Conservation (phyloP, 2,329 filamentous ascomycete species). For the Colletotrichum tofieldiae region DNA sequence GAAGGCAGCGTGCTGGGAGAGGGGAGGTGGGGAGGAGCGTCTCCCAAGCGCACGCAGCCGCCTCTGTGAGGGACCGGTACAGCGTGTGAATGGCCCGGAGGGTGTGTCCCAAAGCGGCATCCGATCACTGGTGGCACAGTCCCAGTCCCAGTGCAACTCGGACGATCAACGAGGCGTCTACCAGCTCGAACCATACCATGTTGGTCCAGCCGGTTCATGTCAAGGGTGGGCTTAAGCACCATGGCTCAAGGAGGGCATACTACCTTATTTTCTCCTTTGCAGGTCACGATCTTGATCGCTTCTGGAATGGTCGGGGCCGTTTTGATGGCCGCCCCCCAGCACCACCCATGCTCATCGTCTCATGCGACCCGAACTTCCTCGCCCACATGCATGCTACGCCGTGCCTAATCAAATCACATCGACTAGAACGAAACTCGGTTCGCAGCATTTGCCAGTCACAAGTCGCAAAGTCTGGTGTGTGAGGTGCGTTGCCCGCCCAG, state of each 20-base stretch:
- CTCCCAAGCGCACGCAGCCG: not conserved
- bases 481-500: not conserved
- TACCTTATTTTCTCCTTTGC: constrained; percentile 23
- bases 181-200: constrained; percentile 21
- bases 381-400: constrained; percentile 11
- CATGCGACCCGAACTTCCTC: constrained; percentile 26
- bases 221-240: constrained; percentile 15
- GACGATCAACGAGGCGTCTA: constrained; percentile 28
- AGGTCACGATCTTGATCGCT: constrained; percentile 35
- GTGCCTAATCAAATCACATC: not conserved
- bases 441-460: constrained; percentile 6
- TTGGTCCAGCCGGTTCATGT: constrained; percentile 27
- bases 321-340: constrained; percentile 1
- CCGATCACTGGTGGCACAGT: constrained; percentile 22
- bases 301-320: constrained; percentile 24
- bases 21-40: not conserved
- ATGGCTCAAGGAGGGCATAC: constrained; percentile 3
- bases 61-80: constrained; percentile 13
- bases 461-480: not conserved
- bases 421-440: constrained; percentile 4
- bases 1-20: not conserved
- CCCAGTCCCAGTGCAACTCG: constrained; percentile 35
- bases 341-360: not conserved
- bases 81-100: constrained; percentile 20
- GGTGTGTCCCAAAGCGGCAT: constrained; percentile 37